Conservation (phyloP, 495 filamentous ascomycete species). For the Podospora sp. region DNA sequence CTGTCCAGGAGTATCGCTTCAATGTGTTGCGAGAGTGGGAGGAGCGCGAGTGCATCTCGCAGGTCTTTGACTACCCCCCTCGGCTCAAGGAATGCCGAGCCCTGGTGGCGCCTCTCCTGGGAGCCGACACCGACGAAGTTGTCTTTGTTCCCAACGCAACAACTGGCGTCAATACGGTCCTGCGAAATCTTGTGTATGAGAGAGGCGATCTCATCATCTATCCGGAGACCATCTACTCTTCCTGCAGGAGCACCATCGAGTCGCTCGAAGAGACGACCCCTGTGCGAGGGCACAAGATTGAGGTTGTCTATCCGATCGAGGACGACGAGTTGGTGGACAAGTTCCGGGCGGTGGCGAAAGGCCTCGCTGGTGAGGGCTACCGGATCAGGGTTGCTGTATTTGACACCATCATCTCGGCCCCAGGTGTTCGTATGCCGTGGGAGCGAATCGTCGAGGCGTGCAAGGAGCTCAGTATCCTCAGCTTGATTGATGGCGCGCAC, state of each 20-base stretch:
- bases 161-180: constrained; percentile 70
- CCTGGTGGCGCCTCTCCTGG: constrained; percentile 62
- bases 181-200: constrained; percentile 63
- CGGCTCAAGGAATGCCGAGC: constrained; percentile 61
- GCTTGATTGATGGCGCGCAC: constrained; percentile 71
- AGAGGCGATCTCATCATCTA: constrained; percentile 59
- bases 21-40: constrained; percentile 35
- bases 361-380: constrained; percentile 45
- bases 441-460: constrained; percentile 65
- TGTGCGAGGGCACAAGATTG: constrained; percentile 41
- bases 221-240: constrained; percentile 72
- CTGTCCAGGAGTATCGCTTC: constrained; percentile 36
- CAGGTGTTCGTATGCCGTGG: constrained; percentile 74
- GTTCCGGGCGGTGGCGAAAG: constrained; percentile 51
- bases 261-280: constrained; percentile 60
- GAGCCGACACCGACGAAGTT: constrained; percentile 61
- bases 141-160: constrained; percentile 81
- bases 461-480: constrained; percentile 57
- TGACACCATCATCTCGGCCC: constrained; percentile 71
- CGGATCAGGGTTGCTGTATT: constrained; percentile 63
- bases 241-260: constrained; percentile 66
- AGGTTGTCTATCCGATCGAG: constrained; percentile 54
- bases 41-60: constrained; percentile 41
- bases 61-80: constrained; percentile 58
- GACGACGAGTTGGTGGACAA: constrained; percentile 56